phyloP scores from a whole-genome alignment of 2,329 filamentous ascomycete species.

The Zopfia rhizophila region DNA sequence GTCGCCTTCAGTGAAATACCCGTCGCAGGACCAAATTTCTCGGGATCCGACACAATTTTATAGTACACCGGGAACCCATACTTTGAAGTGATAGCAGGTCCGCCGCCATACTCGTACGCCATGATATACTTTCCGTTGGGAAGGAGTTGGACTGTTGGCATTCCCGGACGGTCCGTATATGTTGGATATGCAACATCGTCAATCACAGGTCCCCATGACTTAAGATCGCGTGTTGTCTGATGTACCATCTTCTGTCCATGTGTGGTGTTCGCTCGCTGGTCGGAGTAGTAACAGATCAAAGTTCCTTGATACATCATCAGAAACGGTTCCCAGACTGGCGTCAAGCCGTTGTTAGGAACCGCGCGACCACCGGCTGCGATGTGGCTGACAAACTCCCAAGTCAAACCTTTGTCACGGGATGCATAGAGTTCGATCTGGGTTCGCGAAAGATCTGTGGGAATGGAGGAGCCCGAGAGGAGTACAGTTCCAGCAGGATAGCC shows the following conservation, averaged over 20 bases:
- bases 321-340: slow-evolving; percentile 79
- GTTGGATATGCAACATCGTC: slow-evolving; percentile 71
- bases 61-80: slow-evolving; percentile 64
- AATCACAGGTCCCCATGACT: slow-evolving; percentile 67
- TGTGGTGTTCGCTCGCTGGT: slow-evolving; percentile 70
- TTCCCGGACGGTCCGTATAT: slow-evolving; percentile 73
- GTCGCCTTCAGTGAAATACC: slow-evolving; percentile 56
- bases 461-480: slow-evolving; percentile 69
- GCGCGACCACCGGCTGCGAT: slow-evolving; percentile 73
- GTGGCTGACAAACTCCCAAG: slow-evolving; percentile 74
- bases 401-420: slow-evolving; percentile 67
- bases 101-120: slow-evolving; percentile 71
- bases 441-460: slow-evolving; percentile 66
- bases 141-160: slow-evolving; percentile 70
- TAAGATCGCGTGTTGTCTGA: slow-evolving; percentile 68
- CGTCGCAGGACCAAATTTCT: slow-evolving; percentile 56
- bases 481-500: slow-evolving; percentile 71
- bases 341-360: slow-evolving; percentile 70
- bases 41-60: slow-evolving; percentile 60
- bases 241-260: slow-evolving; percentile 77
- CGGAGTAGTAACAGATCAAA: slow-evolving; percentile 75
- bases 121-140: slow-evolving; percentile 71
- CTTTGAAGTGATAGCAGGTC: slow-evolving; percentile 43
- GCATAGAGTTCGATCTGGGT: slow-evolving; percentile 78
- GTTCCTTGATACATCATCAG: slow-evolving; percentile 67